Base-by-base conservation (phyloP, 129 eudicot species). In the Pulicaria dysenterica region DNA sequence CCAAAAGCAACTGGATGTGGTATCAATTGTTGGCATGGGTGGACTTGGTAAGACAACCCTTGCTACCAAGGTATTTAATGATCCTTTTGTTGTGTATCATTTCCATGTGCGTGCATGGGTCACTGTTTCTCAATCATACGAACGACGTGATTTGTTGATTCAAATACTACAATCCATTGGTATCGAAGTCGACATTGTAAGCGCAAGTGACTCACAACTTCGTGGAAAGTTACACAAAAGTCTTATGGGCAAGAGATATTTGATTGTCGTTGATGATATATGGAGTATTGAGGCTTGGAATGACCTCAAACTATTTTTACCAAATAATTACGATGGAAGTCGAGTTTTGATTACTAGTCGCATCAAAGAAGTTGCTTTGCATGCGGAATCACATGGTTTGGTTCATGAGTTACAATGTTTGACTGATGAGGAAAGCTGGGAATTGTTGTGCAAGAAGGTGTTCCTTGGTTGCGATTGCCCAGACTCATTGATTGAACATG, bases 31-130 rank as follows among this genome's bases (percentile, higher is more conserved):
- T 3, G 82, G 82, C 16, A 78, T 78, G 82, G 72, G 64, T 0
- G 83, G 83, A 15, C 44, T 73, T 0, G 86, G 86, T 7, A 82
- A 82, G 76, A 72, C 82, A 14, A 77, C 86, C 40, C 75, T 82
- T 1, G 86, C 79, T 34, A 65, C 31, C 11, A 82, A 43, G 31
- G 57, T 77, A 11, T 82, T 54, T 43, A 57, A 59, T 12, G 69
- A 73, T 62, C 44, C 13, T 11, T 12, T 3, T 1, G 6, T 69
- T 58, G 3, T 0, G 14, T 11, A 45, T 46, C 66, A 65, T 46
- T 83, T 79, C 14, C 3, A 31, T 17, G 12, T 51, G 7, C 84
- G 73, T 40, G 84, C 71, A 8, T 72, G 82, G 88, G 75, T 45
- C 10, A 40, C 55, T 24, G 58, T 80, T 15, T 76, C 85, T 45